A percentile compares a stretch with the other conserved stretches of the same genome.
Evolutionary conservation across 2,329 filamentous ascomycete species (phyloP).

Genomic region (Blastomyces parvus): DNA sequence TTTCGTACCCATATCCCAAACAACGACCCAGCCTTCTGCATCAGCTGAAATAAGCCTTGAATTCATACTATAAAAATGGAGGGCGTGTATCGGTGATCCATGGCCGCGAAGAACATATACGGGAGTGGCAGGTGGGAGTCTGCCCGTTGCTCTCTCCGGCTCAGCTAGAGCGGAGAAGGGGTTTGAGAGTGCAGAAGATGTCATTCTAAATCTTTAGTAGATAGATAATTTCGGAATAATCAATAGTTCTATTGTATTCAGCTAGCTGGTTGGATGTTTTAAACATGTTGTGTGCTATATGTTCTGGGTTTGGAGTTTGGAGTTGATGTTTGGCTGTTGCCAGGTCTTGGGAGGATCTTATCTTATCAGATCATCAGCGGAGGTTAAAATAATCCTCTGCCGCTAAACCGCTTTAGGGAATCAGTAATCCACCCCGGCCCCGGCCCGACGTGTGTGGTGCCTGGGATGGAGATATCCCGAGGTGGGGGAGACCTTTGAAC

Average conservation of each 20-base stretch:
- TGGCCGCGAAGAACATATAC: conserved; percentile 77
- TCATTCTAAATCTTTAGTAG: neutral
- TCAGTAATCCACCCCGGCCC: neutral
- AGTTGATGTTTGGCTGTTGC: no score
- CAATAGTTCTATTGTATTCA: neutral
- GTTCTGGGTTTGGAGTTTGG: neutral
- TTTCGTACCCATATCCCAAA: conserved; percentile 78
- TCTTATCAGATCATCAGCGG: neutral
- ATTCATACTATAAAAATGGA: conserved; percentile 64
- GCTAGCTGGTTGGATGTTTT: neutral
- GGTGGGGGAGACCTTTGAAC: neutral
- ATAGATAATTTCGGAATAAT: neutral
- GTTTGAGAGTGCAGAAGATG: neutral
- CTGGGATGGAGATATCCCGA: no score
- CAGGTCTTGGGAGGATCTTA: neutral
- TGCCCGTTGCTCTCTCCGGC: neutral
- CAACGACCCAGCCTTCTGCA: conserved; percentile 75
- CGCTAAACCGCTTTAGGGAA: neutral
- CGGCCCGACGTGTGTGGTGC: no score
- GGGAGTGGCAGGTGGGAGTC: conserved; percentile 45
- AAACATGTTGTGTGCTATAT: neutral
- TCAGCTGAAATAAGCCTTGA: conserved; percentile 74
- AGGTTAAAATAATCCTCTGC: neutral
- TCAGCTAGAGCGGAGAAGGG: neutral
- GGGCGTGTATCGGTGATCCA: conserved; percentile 64